Evolutionary conservation across 169 alveolate genomes (phyloP).

Genomic region (Babesia ovis): DNA sequence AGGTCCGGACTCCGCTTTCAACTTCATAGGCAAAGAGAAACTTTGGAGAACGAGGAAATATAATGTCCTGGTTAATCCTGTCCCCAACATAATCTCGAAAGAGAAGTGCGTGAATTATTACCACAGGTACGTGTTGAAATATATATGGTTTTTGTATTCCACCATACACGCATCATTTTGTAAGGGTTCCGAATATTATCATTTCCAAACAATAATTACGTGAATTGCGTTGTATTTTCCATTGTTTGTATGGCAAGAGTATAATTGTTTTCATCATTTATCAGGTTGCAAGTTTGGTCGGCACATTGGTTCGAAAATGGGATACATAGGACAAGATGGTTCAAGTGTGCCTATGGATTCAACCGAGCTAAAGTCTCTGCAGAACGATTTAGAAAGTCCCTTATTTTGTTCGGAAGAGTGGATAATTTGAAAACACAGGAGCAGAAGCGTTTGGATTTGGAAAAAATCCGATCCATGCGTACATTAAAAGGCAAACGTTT

Average conservation of each 20-base stretch:
- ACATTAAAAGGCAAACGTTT: slow-evolving; percentile 58
- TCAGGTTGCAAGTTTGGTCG: slow-evolving; percentile 81
- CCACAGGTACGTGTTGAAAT: slow-evolving; percentile 44
- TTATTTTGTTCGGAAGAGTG: slow-evolving; percentile 66
- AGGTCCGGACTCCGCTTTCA: slow-evolving; percentile 81
- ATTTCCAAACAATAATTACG: background rate
- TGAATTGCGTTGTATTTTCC: background rate
- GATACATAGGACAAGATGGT: slow-evolving; percentile 80
- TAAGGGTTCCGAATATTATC: background rate
- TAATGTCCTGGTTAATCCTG: slow-evolving; percentile 66
- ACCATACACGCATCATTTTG: background rate
- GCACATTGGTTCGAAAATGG: slow-evolving; percentile 85
- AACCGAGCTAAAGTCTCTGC: slow-evolving; percentile 81
- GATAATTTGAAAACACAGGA: slow-evolving; percentile 73
- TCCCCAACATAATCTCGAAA: slow-evolving; percentile 73
- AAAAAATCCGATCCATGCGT: slow-evolving; percentile 64
- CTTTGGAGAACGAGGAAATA: slow-evolving; percentile 80
- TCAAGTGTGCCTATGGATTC: slow-evolving; percentile 83
- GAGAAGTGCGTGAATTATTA: slow-evolving; percentile 73
- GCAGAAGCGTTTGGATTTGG: slow-evolving; percentile 69
- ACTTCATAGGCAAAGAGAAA: slow-evolving; percentile 67
- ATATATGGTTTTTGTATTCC: background rate
- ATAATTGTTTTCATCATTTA: background rate
- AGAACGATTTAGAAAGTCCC: slow-evolving; percentile 71
- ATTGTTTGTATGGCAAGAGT: background rate